Percentiles rank a stretch among this genome's conserved stretches.
phyloP scores from a whole-genome alignment of 176 grass and related monocot genomes.

The Zea mays region Zm-B73-REFERENCE-NAM-5.0 NC_050104.1:25716001-25716500 shows the following conservation, averaged over 20 bases:
- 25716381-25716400: slow-evolving; percentile 25
- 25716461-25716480: slow-evolving; percentile 31
- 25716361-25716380: not conserved
- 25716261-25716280: slow-evolving; percentile 20
- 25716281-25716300: slow-evolving; percentile 27
- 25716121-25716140: slow-evolving; percentile 12
- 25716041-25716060: slow-evolving; percentile 57
- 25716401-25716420: not conserved
- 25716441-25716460: slow-evolving; percentile 46
- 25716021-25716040: slow-evolving; percentile 63
- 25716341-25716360: not conserved
- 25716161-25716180: slow-evolving; percentile 8
- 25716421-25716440: slow-evolving; percentile 19
- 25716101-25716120: not conserved
- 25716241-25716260: not conserved
- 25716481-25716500: slow-evolving; percentile 14
- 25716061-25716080: slow-evolving; percentile 49
- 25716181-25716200: not conserved
- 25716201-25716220: not conserved
- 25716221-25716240: not conserved
- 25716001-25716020: not conserved
- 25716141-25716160: not conserved
- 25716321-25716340: not conserved
- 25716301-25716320: not conserved
- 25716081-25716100: slow-evolving; percentile 49